phyloP scores from a whole-genome alignment of 257 asterid species.

The Prunella vulgaris region DNA sequence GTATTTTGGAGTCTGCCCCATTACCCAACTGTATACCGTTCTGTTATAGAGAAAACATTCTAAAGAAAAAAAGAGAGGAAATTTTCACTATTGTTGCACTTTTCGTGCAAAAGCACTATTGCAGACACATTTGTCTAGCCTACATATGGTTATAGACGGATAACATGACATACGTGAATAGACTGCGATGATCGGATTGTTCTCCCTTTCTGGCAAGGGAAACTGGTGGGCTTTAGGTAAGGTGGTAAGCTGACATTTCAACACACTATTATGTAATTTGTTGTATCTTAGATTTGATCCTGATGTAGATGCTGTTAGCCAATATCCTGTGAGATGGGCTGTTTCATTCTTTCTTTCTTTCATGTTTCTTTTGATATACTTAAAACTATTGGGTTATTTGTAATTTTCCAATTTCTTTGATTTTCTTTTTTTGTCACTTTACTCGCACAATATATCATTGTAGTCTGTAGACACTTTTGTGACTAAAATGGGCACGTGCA shows the following conservation, averaged over 20 bases:
- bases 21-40: background rate
- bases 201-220: background rate
- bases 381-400: background rate
- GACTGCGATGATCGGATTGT: background rate
- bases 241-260: background rate
- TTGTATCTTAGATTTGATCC: background rate
- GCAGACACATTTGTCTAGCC: background rate
- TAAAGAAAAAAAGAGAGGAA: background rate
- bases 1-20: background rate
- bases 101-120: background rate
- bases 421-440: background rate
- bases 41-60: conserved; percentile 4
- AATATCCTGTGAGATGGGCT: background rate
- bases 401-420: background rate
- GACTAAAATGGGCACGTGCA: too few relatives aligned
- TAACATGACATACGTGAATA: background rate
- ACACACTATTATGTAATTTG: background rate
- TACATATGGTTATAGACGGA: background rate
- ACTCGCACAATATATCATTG: background rate
- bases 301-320: background rate
- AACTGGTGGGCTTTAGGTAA: background rate
- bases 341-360: background rate
- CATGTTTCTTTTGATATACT: background rate
- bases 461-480: too few relatives aligned
- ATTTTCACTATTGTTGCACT: background rate